Evolutionary conservation across 768 basidiomycete genomes (phyloP).

Genomic region (Leccinum ochraceum): DNA sequence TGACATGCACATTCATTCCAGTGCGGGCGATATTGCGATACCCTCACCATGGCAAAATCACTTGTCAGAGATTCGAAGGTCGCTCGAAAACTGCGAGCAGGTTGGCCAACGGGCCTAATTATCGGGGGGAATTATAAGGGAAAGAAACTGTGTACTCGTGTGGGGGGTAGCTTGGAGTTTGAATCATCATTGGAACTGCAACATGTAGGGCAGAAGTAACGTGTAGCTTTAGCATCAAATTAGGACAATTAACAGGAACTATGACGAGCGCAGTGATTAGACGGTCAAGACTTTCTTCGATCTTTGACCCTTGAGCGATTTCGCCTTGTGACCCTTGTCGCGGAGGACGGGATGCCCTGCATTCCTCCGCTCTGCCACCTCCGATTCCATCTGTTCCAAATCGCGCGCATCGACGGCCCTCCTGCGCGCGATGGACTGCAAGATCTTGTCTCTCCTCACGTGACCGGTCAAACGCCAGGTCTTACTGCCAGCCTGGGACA

Average conservation of each 20-base stretch:
- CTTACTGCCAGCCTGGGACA: slow-evolving; percentile 38
- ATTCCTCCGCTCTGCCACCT: slow-evolving; percentile 29
- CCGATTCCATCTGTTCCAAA: slow-evolving; percentile 38
- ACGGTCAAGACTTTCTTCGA: slow-evolving; percentile 13
- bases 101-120: slow-evolving; percentile 16
- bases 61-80: slow-evolving; percentile 34
- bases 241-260: slow-evolving; percentile 7
- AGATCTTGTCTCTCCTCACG: slow-evolving; percentile 49
- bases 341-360: slow-evolving; percentile 25
- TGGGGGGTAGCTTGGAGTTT: not conserved
- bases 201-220: not conserved
- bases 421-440: slow-evolving; percentile 50
- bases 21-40: slow-evolving; percentile 21
- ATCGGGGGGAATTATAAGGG: not conserved
- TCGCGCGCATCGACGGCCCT: slow-evolving; percentile 44
- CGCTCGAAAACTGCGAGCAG: slow-evolving; percentile 29
- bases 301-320: slow-evolving; percentile 3
- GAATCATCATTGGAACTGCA: not conserved
- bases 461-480: slow-evolving; percentile 43
- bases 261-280: not conserved
- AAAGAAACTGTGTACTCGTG: not conserved
- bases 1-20: slow-evolving; percentile 1
- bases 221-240: slow-evolving; percentile 26
- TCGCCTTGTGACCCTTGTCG: slow-evolving; percentile 17
- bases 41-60: slow-evolving; percentile 33